Percentiles rank a stretch among this genome's conserved stretches.
phyloP scores from a whole-genome alignment of 768 basidiomycete genomes.

The Epithele typhae region DNA sequence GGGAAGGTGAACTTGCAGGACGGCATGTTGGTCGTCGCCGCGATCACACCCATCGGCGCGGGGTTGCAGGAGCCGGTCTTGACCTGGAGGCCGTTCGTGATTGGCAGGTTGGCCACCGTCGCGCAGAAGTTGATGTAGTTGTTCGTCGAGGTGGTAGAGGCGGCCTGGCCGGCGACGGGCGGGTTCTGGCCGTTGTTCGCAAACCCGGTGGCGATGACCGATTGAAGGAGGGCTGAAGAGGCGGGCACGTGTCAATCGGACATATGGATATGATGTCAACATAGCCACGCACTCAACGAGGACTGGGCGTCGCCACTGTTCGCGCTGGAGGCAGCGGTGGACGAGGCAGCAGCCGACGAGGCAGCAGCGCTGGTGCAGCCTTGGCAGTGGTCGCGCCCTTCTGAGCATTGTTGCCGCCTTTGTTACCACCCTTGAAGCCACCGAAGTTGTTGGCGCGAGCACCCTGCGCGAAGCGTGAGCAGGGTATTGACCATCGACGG shows the following conservation, averaged over 20 bases:
- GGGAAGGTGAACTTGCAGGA: slow-evolving; percentile 50
- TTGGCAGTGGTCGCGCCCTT: slow-evolving; percentile 6
- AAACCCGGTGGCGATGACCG: slow-evolving; percentile 51
- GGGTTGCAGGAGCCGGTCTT: slow-evolving; percentile 42
- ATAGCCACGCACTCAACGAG: slow-evolving; percentile 32
- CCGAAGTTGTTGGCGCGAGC: no score
- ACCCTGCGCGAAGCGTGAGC: not conserved
- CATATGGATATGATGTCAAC: not conserved
- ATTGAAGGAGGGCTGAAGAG: slow-evolving; percentile 36
- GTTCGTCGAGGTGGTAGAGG: slow-evolving; percentile 56
- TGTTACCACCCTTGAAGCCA: not conserved
- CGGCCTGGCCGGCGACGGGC: slow-evolving; percentile 40
- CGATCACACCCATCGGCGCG: slow-evolving; percentile 54
- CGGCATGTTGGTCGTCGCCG: slow-evolving; percentile 48
- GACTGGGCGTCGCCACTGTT: slow-evolving; percentile 38
- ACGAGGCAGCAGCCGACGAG: slow-evolving; percentile 6
- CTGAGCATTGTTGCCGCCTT: slow-evolving; percentile 7
- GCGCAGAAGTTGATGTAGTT: slow-evolving; percentile 72
- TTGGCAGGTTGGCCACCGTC: slow-evolving; percentile 42
- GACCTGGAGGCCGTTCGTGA: slow-evolving; percentile 59
- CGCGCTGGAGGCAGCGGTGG: slow-evolving; percentile 7
- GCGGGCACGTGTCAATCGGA: no score
- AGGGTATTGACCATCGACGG: not conserved
- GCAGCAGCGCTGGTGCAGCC: slow-evolving; percentile 17
- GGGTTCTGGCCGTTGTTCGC: slow-evolving; percentile 43